Evolutionary conservation across 2,329 filamentous ascomycete genomes (phyloP), one percentile per base, ranked within the genome.

Genomic region (Alternaria incomplexa): DNA sequence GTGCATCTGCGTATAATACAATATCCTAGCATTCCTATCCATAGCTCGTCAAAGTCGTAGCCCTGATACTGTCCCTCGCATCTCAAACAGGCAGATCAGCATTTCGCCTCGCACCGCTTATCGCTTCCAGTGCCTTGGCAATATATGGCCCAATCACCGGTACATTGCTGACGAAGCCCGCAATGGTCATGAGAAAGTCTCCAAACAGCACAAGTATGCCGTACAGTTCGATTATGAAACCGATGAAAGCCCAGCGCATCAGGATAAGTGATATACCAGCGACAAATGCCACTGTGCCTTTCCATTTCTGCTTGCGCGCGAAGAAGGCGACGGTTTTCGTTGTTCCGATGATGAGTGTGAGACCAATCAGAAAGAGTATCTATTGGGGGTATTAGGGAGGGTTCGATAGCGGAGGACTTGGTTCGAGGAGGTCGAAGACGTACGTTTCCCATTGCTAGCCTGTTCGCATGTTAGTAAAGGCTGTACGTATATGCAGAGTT

Each of bases 401-500:
- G 20, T 46, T 22, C n/a, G 36, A 46, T 13, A 46, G 25, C 28
- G 23, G 51, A 23, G 36, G 25, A 23, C 20, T 15, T 7, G 50
- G 32, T 26, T 40, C 15, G 46, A 10, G 47, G 59, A 46, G 64
- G 55, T 20, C 36, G 48, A 55, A 55, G 40, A 32, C 78, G 75
- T 87, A 95, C 91, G 78, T 98, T 98, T 83, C 96, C 96, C 96
- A 98, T 98, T 71, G 95, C 95, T 60, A 99, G 89, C 89, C 92
- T 96, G 69, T 20, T 47, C 4, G 43, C 5, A 9, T 51, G 48
- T 72, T 53, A 73, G 67, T 44, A 36, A 44, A 25, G 28, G n/a
- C 10, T 4, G 6, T 4, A 47, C 10, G n/a, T 15, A 40, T 23
- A 36, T 25, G 25, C 55, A 54, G 12, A 64, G 28, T 17, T n/a